Evolutionary conservation across 2,329 filamentous ascomycete species (phyloP).

Genomic region (Sporothrix sp.): DNA sequence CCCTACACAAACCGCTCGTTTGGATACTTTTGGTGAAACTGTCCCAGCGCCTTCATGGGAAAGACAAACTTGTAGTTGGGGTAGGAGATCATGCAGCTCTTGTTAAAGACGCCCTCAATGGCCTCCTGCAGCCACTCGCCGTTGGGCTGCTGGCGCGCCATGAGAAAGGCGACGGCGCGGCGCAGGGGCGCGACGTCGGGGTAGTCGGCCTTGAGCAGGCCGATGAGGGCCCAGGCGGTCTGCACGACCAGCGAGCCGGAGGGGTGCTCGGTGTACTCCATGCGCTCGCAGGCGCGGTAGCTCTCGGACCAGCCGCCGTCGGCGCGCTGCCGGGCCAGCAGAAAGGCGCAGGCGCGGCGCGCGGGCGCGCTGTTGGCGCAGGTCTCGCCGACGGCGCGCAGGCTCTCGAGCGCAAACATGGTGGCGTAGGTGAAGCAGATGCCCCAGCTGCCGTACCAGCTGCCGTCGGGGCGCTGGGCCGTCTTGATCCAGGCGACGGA

Average conservation of each 20-base stretch:
- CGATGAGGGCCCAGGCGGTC: slow-evolving; percentile 84
- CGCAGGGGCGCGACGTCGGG: slow-evolving; percentile 63
- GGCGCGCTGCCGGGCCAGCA: slow-evolving; percentile 70
- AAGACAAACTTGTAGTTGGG: slow-evolving; percentile 99
- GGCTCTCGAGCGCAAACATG: slow-evolving; percentile 89
- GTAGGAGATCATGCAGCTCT: slow-evolving; percentile 98
- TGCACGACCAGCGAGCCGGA: slow-evolving; percentile 81
- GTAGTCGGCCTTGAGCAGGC: slow-evolving; percentile 71
- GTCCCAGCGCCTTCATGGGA: slow-evolving; percentile 83
- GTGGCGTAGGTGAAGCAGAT: slow-evolving; percentile 96
- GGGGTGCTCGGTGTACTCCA: slow-evolving; percentile 63
- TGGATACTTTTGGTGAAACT: slow-evolving; percentile 69
- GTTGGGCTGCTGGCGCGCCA: slow-evolving; percentile 74
- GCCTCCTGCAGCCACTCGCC: slow-evolving; percentile 93
- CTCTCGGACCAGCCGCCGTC: slow-evolving; percentile 97
- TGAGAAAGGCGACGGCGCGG: slow-evolving; percentile 68
- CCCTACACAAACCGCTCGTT: slow-evolving; percentile 43
- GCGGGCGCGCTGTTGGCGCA: slow-evolving; percentile 64
- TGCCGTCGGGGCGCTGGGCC: slow-evolving; percentile 70
- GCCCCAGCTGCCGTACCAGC: slow-evolving; percentile 96
- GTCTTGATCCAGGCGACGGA: slow-evolving; percentile 77
- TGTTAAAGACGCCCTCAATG: slow-evolving; percentile 98
- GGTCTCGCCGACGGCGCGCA: slow-evolving; percentile 71
- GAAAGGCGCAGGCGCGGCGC: slow-evolving; percentile 70
- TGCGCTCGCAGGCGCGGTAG: slow-evolving; percentile 76